phyloP scores from a whole-genome alignment of 73 alveolate genomes.

The Uronychia setigera region DNA sequence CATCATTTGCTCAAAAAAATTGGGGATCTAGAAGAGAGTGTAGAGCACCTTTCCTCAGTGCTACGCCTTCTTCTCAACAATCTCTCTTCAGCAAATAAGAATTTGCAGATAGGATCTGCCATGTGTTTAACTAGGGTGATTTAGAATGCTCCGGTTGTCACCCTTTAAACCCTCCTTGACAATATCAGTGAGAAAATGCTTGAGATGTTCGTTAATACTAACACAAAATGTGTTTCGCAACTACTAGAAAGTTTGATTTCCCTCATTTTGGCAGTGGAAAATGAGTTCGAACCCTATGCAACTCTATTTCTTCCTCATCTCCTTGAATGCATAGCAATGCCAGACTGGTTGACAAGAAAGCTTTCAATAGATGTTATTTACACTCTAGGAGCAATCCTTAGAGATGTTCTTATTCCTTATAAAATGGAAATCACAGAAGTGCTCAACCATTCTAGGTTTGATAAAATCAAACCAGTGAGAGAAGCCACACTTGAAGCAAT shows the following conservation, averaged over 20 bases:
- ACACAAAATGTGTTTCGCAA: slow-evolving; percentile 76
- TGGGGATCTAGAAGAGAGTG: slow-evolving; percentile 32
- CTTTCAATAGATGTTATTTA: slow-evolving; percentile 89
- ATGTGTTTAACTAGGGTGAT: slow-evolving; percentile 86
- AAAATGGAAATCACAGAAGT: slow-evolving; percentile 83
- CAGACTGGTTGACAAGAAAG: slow-evolving; percentile 89
- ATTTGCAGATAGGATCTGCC: slow-evolving; percentile 72
- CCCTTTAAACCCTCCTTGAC: slow-evolving; percentile 55
- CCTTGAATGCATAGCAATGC: slow-evolving; percentile 78
- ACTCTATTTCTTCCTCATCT: slow-evolving; percentile 80
- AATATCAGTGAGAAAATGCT: slow-evolving; percentile 68
- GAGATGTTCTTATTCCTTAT: slow-evolving; percentile 81
- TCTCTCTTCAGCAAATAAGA: slow-evolving; percentile 29
- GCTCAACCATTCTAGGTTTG: slow-evolving; percentile 82
- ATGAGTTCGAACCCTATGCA: slow-evolving; percentile 87
- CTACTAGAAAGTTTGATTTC: slow-evolving; percentile 83
- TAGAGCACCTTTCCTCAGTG: slow-evolving; percentile 27
- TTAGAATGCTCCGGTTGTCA: slow-evolving; percentile 91
- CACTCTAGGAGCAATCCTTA: slow-evolving; percentile 86
- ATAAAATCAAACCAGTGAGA: slow-evolving; percentile 92
- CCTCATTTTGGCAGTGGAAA: slow-evolving; percentile 84
- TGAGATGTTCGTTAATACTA: slow-evolving; percentile 12
- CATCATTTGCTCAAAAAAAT: slow-evolving; percentile 60
- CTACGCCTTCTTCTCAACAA: slow-evolving; percentile 20
- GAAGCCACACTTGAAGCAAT: slow-evolving; percentile 82